Conservation (phyloP, 2,329 filamentous ascomycete genomes). For the Epichloe glyceriae region DNA sequence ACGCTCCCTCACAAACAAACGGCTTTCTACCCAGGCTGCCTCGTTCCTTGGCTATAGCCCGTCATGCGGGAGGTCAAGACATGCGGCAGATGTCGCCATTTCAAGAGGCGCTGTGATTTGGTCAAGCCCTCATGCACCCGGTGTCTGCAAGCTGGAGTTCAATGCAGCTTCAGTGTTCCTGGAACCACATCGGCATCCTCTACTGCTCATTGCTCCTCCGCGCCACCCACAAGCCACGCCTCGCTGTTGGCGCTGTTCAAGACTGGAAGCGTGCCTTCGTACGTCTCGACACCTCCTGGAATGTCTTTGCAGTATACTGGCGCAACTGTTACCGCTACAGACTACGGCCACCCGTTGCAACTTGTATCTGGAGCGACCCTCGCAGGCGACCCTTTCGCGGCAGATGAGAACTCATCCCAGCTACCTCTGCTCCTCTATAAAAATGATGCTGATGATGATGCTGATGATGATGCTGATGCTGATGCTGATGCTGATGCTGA, state of each 20-base stretch:
- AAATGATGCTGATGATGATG: too few species aligned
- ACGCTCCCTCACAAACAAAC: not conserved
- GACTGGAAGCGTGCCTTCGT: not conserved
- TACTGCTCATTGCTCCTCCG: not conserved
- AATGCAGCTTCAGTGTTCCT: slow-evolving; percentile 18
- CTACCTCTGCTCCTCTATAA: too few species aligned
- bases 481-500: too few species aligned
- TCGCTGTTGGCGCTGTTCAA: not conserved
- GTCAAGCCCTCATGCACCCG: slow-evolving; percentile 22
- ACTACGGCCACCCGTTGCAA: too few species aligned
- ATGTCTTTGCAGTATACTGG: not conserved
- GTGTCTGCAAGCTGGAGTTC: slow-evolving; percentile 20
- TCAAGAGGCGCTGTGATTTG: slow-evolving; percentile 23
- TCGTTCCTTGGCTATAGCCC: not conserved
- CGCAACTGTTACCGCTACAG: too few species aligned
- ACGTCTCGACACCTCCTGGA: not conserved
- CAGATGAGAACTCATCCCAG: too few species aligned
- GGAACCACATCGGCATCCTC: not conserved
- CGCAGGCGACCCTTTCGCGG: too few species aligned
- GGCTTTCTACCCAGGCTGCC: not conserved
- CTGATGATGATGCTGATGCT: too few species aligned
- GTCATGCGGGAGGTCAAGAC: slow-evolving; percentile 23
- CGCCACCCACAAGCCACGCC: not conserved
- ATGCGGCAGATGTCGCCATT: slow-evolving; percentile 23
- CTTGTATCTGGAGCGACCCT: too few species aligned